phyloP scores from a whole-genome alignment of 345 rosid genomes.

The Leavenworthia alabamica region DNA sequence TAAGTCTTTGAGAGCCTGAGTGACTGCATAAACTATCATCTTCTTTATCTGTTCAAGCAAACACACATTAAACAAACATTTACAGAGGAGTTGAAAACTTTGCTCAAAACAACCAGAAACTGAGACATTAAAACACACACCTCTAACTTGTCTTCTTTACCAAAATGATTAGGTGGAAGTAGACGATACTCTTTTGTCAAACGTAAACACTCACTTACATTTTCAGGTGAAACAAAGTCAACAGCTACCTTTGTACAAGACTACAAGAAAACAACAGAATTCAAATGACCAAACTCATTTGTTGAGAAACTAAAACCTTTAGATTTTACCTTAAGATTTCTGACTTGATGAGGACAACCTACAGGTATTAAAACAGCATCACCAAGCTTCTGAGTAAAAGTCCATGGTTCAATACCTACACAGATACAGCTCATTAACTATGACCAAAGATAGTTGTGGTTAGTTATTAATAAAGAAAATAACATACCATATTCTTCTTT shows the following conservation, averaged over 20 bases:
- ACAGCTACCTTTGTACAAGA: conserved; percentile 65
- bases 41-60: conserved; percentile 25
- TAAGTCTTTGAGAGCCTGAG: conserved; percentile 11
- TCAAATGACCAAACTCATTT: neutral
- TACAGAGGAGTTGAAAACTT: neutral
- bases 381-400: conserved; percentile 31
- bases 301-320: neutral
- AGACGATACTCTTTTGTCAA: conserved; percentile 52
- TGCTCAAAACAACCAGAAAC: neutral
- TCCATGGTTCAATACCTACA: conserved; percentile 36
- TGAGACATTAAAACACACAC: conserved; percentile 7
- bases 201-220: conserved; percentile 43
- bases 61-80: neutral
- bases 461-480: neutral
- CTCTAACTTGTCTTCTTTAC: conserved; percentile 62
- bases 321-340: conserved; percentile 27
- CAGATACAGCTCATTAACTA: neutral
- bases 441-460: neutral
- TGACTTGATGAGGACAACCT: conserved; percentile 37
- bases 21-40: conserved; percentile 18
- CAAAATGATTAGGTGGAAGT: conserved; percentile 48
- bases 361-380: conserved; percentile 33
- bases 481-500: conserved; percentile 68
- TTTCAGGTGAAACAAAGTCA: conserved; percentile 67
- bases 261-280: conserved; percentile 23